Evolutionary conservation across 495 filamentous ascomycete species (phyloP).

Genomic region (Podospora conica): DNA sequence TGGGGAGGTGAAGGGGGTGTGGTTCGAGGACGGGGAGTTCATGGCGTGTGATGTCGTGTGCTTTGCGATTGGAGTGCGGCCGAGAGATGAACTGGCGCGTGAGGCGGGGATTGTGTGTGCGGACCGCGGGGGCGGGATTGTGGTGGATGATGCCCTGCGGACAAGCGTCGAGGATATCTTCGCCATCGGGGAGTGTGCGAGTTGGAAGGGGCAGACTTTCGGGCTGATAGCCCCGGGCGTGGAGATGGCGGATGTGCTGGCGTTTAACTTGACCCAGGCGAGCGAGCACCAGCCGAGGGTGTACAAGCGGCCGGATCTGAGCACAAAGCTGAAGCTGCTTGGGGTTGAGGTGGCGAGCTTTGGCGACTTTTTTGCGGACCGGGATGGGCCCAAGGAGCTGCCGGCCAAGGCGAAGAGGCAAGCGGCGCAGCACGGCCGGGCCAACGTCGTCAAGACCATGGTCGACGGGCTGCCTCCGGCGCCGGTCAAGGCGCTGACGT

Average conservation of each 20-base stretch:
- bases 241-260: conserved; percentile 92
- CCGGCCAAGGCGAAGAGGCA: conserved; percentile 48
- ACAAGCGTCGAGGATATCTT: conserved; percentile 75
- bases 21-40: conserved; percentile 78
- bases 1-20: conserved; percentile 66
- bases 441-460: conserved; percentile 37
- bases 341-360: conserved; percentile 95
- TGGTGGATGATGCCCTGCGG: conserved; percentile 61
- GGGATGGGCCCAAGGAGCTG: conserved; percentile 73
- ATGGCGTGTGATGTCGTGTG: conserved; percentile 82
- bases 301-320: conserved; percentile 84
- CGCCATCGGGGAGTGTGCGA: conserved; percentile 91
- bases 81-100: conserved; percentile 74
- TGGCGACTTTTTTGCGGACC: conserved; percentile 93
- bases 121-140: conserved; percentile 68
- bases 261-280: conserved; percentile 90
- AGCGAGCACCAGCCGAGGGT: conserved; percentile 59
- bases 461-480: conserved; percentile 50
- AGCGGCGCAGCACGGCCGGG: conserved; percentile 20
- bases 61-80: conserved; percentile 87
- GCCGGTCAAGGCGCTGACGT: conserved; percentile 79
- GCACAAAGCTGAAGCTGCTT: conserved; percentile 88
- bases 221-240: conserved; percentile 91
- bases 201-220: conserved; percentile 89
- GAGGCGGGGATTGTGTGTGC: conserved; percentile 68